These are phyloP conservation scores for Platanus orientalis DNA, from an alignment of 164 flowering plant genomes.

Conservation along the genomic window DNA sequence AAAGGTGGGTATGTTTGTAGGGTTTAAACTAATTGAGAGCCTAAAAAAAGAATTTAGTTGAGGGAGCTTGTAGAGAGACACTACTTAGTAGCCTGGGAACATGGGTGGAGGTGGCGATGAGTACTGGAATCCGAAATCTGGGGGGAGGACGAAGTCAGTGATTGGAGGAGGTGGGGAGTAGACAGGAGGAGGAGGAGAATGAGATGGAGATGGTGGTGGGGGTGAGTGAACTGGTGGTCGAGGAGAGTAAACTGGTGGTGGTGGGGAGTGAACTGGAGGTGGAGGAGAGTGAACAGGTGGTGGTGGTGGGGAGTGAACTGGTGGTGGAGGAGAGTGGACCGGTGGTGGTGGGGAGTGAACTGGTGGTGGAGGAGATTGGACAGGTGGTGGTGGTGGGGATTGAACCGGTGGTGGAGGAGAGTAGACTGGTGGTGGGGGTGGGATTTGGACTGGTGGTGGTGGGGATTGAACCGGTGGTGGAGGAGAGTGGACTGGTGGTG, in stretches of 20 bases:
- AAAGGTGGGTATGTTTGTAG: too few relatives aligned
- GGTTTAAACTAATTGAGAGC: too few relatives aligned
- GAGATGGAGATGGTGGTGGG: constrained; percentile 7
- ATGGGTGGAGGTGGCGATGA: constrained; percentile 14
- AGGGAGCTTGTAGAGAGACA: too few relatives aligned
- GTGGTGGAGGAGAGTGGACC: constrained; percentile 16
- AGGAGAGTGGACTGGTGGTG: constrained; percentile 1
- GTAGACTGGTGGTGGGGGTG: constrained; percentile 11
- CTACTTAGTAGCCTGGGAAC: constrained; percentile 7
- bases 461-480: constrained; percentile 15
- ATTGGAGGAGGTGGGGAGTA: neutral
- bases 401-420: constrained; percentile 10
- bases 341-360: constrained; percentile 16
- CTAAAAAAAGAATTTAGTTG: too few relatives aligned
- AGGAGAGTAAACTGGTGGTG: neutral
- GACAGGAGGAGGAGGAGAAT: too few relatives aligned
- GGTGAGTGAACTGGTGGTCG: constrained; percentile 1
- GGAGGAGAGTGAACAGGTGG: constrained; percentile 9
- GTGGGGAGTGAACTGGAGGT: constrained; percentile 11
- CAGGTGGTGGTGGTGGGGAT: constrained; percentile 10
- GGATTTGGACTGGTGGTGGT: constrained; percentile 11
- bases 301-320: constrained; percentile 15
- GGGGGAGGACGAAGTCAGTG: neutral
- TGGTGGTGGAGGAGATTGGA: constrained; percentile 12
- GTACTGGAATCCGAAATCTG: neutral